Percentiles rank a stretch among this genome's conserved stretches.
These are phyloP conservation scores for Eruca vesicaria DNA, from an alignment of 441 rosid species.

Conservation along the genomic window DNA sequence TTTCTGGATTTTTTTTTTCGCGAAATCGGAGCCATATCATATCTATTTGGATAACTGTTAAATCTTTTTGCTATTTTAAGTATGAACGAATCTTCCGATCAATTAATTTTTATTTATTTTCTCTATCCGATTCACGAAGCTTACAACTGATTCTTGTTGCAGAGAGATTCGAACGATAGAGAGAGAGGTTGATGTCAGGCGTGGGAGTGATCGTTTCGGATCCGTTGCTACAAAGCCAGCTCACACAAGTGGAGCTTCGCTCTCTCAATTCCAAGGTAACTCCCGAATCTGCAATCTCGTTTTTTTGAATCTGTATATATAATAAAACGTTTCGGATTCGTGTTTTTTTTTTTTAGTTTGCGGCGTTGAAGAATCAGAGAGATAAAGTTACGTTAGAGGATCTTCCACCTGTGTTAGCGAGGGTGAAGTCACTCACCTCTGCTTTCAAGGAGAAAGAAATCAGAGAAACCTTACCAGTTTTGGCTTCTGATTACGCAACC, in stretches of 20 bases:
- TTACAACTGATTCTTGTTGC: not conserved
- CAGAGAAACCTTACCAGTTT: constrained; percentile 40
- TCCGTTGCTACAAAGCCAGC: constrained; percentile 69
- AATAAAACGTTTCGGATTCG: not conserved
- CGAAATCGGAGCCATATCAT: not conserved
- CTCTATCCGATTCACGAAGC: not conserved
- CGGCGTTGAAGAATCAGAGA: constrained; percentile 46
- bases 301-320: not conserved
- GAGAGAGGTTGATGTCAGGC: constrained; percentile 50
- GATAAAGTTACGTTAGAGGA: constrained; percentile 47
- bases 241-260: constrained; percentile 69
- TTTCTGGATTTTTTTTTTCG: constrained; percentile 11
- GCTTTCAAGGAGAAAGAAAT: constrained; percentile 60
- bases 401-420: constrained; percentile 53
- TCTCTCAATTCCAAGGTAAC: constrained; percentile 49
- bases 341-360: constrained; percentile 49
- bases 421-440: constrained; percentile 53
- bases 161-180: constrained; percentile 7
- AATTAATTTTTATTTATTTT: not conserved
- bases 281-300: not conserved
- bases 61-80: constrained; percentile 23
- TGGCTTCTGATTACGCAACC: constrained; percentile 31
- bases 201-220: constrained; percentile 59
- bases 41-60: constrained; percentile 20
- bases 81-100: constrained; percentile 10